These are phyloP conservation scores for Xylaria sp. DNA, from an alignment of 2,329 filamentous ascomycete genomes.

Conservation along the genomic window DNA sequence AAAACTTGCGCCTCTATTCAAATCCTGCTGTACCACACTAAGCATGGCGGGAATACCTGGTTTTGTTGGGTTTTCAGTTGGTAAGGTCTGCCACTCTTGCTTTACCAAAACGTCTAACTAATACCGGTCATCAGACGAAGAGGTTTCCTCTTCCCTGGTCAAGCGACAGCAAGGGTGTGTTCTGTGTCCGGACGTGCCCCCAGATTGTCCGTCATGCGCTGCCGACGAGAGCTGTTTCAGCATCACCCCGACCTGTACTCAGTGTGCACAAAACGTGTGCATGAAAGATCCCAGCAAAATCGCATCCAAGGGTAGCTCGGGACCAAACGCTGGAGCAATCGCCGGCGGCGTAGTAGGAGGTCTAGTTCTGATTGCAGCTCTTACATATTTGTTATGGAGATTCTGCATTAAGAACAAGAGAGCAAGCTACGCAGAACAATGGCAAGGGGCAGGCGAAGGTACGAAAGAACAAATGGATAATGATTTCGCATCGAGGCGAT, in stretches of 20 bases:
- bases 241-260: constrained; percentile 57
- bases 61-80: constrained; percentile 46
- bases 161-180: constrained; percentile 58
- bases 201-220: constrained; percentile 59
- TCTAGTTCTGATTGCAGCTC: constrained; percentile 75
- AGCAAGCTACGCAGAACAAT: constrained; percentile 67
- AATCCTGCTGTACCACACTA: constrained; percentile 10
- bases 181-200: constrained; percentile 55
- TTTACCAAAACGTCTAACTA: constrained; percentile 27
- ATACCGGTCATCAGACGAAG: constrained; percentile 41
- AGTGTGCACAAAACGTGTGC: constrained; percentile 62
- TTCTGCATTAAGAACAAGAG: constrained; percentile 86
- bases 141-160: constrained; percentile 48
- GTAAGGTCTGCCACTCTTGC: constrained; percentile 39
- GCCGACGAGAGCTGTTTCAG: constrained; percentile 57
- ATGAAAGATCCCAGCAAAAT: constrained; percentile 46
- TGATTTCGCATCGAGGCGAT: constrained; percentile 58
- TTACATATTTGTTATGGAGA: constrained; percentile 85
- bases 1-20: neutral
- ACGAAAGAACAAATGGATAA: constrained; percentile 51
- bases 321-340: constrained; percentile 82
- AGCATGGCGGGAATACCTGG: constrained; percentile 46
- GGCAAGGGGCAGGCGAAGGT: constrained; percentile 64
- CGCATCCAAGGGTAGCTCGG: constrained; percentile 46
- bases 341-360: constrained; percentile 92